phyloP scores from a whole-genome alignment of 2,329 filamentous ascomycete species.

The Lachnellula cervina region DNA sequence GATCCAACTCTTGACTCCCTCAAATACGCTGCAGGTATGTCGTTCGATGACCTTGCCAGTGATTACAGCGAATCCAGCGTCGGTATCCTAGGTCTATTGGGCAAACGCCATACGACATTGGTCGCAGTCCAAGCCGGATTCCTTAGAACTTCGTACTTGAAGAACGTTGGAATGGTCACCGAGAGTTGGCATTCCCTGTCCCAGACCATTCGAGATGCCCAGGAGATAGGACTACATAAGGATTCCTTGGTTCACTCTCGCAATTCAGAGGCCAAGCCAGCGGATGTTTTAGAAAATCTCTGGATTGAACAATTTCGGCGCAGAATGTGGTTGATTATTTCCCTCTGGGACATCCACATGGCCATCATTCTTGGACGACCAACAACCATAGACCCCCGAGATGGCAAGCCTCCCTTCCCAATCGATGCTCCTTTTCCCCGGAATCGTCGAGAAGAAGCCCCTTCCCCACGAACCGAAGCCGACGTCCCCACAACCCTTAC shows the following conservation, averaged over 20 bases:
- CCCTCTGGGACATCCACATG: conserved; percentile 38
- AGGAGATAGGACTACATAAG: conserved; percentile 56
- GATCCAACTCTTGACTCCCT: conserved; percentile 49
- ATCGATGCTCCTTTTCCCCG: conserved; percentile 48
- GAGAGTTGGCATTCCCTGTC: conserved; percentile 46
- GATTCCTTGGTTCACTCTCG: conserved; percentile 47
- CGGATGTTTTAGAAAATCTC: conserved; percentile 49
- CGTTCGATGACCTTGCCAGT: conserved; percentile 54
- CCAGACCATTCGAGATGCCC: conserved; percentile 54
- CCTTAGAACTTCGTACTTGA: conserved; percentile 50
- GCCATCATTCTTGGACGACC: conserved; percentile 32
- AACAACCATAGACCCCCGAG: conserved; percentile 47
- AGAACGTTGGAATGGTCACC: conserved; percentile 54
- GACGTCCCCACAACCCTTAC: conserved; percentile 56
- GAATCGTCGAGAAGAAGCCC: conserved; percentile 43
- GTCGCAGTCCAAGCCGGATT: conserved; percentile 55
- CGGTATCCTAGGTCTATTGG: conserved; percentile 48
- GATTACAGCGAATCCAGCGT: conserved; percentile 58
- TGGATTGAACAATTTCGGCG: conserved; percentile 54
- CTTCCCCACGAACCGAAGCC: conserved; percentile 38
- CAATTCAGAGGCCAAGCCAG: conserved; percentile 36
- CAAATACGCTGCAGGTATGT: conserved; percentile 55
- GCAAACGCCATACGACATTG: conserved; percentile 52
- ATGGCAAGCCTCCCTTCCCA: conserved; percentile 44
- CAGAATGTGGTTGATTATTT: conserved; percentile 51